Evolutionary conservation across 352 stramenopile genomes (phyloP).

Genomic region (Pythium aphanidermatum): DNA sequence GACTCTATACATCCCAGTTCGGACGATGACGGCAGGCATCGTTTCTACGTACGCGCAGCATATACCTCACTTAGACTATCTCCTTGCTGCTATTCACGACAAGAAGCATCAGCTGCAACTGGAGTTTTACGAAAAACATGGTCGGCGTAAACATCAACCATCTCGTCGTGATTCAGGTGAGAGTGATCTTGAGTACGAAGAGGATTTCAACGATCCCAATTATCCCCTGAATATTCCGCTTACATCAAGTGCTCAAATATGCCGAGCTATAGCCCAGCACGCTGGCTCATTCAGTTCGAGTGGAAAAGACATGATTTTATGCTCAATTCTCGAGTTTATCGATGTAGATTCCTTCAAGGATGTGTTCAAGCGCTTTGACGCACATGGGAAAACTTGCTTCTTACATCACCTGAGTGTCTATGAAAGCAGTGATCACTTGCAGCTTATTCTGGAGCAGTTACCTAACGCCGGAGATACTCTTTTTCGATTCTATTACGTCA

Average conservation of each 20-base stretch:
- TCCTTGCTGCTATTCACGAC: conserved; percentile 7
- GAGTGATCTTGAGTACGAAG: conserved; percentile 22
- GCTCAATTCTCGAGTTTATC: conserved; percentile 52
- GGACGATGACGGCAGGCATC: conserved; percentile 9
- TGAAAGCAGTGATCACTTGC: conserved; percentile 48
- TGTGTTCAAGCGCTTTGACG: conserved; percentile 58
- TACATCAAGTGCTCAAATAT: conserved; percentile 62
- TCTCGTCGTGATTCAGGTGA: not conserved
- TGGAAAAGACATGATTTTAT: conserved; percentile 72
- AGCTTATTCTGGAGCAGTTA: conserved; percentile 42
- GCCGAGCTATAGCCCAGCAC: conserved; percentile 54
- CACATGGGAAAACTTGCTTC: conserved; percentile 49
- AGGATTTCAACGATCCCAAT: conserved; percentile 19
- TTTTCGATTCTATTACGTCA: conserved; percentile 52
- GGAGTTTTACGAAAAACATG: conserved; percentile 18
- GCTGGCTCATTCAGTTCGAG: conserved; percentile 49
- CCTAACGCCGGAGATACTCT: conserved; percentile 53
- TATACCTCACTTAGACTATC: conserved; percentile 13
- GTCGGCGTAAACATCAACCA: not conserved
- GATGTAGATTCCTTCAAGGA: conserved; percentile 64
- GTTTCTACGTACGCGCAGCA: conserved; percentile 12
- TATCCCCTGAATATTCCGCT: conserved; percentile 54
- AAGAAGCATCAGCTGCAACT: conserved; percentile 10
- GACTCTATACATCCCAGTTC: conserved; percentile 38
- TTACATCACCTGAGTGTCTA: conserved; percentile 50